Evolutionary conservation across 352 stramenopile genomes (phyloP), one percentile per base, ranked within the genome.

Genomic region (Globisporangium yorkense): DNA sequence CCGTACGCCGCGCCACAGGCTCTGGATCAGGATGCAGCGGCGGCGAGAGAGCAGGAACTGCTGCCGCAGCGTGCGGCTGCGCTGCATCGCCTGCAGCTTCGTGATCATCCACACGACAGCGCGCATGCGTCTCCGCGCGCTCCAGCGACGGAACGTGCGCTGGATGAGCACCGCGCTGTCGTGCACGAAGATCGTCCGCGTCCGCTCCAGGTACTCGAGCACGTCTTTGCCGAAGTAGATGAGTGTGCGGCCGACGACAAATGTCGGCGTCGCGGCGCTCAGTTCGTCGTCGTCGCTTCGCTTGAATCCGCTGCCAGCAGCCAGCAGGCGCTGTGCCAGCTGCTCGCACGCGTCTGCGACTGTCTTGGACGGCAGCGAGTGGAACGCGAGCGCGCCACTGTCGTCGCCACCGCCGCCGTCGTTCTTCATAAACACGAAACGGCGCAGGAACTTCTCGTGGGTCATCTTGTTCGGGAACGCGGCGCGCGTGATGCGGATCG

Each of bases 211-310:
- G 57, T 75, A 83, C 70, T 98, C 95, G 18, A 98, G 66, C 21
- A 96, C 89, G 41, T 96, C 89, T 51, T 96, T 90, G 47, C 87
- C 85, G 69, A 98, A 98, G 76, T 97, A 98, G 7, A 98, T 84
- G 24, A 94, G 80, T 13, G 79, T 98, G 61, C 93, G 94, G 13
- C 85, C 83, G 1, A 94, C 72, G 2, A 93, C 80, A 48, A 90
- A 92, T 2, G 67, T 66, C 5, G 77, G 76, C 16, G 70, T 87
- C 43, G 65, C 63, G 3, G 75, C 67, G 29, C 76, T 67, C 18
- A 67, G 63, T 10, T 53, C 57, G 10, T 70, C 68, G 49, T 73
- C 39, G 52, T 84, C 66, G 3, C 62, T 48, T 16, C 57, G 54
- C 37, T 57, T 68, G 62, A 87, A 86, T 4, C 80, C 68, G 18